Evolutionary conservation across 768 basidiomycete species (phyloP).

Genomic region (Leccinum longicurvipes): DNA sequence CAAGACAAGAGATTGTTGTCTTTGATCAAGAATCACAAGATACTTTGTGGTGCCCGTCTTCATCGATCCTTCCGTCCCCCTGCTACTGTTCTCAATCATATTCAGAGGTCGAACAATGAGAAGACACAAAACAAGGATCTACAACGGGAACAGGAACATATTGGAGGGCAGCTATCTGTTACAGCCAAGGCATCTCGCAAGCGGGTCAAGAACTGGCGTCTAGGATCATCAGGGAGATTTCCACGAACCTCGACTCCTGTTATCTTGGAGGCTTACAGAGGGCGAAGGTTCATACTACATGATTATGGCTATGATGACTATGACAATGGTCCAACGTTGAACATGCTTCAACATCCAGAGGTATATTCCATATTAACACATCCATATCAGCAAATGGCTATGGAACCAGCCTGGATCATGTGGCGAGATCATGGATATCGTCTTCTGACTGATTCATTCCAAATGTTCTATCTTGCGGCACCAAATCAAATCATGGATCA

Average conservation of each 20-base stretch:
- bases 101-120: too few relatives aligned
- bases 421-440: constrained; percentile 8
- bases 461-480: constrained; percentile 1
- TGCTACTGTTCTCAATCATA: too few relatives aligned
- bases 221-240: not conserved
- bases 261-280: not conserved
- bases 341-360: constrained; percentile 4
- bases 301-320: constrained; percentile 1
- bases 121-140: too few relatives aligned
- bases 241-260: not conserved
- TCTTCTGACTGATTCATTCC: constrained; percentile 1
- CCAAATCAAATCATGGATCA: not conserved
- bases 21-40: too few relatives aligned
- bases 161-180: not conserved
- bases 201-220: not conserved
- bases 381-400: not conserved
- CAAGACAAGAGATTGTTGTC: too few relatives aligned
- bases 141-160: too few relatives aligned
- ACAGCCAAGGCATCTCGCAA: not conserved
- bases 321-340: constrained; percentile 4
- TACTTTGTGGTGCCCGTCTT: too few relatives aligned
- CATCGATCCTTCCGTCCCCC: too few relatives aligned
- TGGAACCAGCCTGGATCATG: constrained; percentile 2
- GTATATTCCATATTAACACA: not conserved
- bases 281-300: not conserved